Evolutionary conservation across 345 rosid genomes (phyloP), one percentile per base, ranked within the genome.

Genomic region (Lepidium aucheri): DNA sequence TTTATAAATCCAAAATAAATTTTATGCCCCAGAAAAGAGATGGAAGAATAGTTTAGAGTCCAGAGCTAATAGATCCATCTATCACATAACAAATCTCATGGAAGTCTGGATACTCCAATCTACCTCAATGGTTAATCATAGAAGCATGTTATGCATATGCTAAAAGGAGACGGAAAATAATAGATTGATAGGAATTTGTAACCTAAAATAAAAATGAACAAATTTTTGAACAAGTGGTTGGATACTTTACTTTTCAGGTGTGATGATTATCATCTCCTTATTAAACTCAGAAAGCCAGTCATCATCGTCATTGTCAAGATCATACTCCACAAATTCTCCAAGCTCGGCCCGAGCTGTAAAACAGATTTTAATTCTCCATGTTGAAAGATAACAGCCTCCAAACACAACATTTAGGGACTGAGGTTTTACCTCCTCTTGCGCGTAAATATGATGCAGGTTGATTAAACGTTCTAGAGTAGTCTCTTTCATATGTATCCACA

Each of bases 291-390:
- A 63, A 80, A 94, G 87, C 97, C 99, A 94, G 70, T 86, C 97
- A 76, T 90, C 99, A 77, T 94, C 99, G 62, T 94, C 99, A 63
- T 94, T 94, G 77, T 90, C 96, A 51, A 94, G 75, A 81, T 94
- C 97, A 68, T 94, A 94, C 81, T 94, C 99, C 63, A 94, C 86
- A 80, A 94, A 94, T 26, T 94, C 97, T 44, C 96, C 99, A 74
- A 94, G 79, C 85, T 90, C 99, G 36, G 99, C 87, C 72, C 99
- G 79, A 54, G 95, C 99, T 90, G 79, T 81, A 79, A 66, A 75
- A 53, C 36, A 86, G 66, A 78, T 86, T n/a, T 22, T 40, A 89
- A 66, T 83, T 84, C 76, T 91, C 89, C 64, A 88, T 10, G 14
- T 30, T 42, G n/a, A 8, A 32, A 43, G 15, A 44, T 17, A 12